Evolutionary conservation across 306 rosid genomes (phyloP).

Genomic region (Citrullus amarus): DNA sequence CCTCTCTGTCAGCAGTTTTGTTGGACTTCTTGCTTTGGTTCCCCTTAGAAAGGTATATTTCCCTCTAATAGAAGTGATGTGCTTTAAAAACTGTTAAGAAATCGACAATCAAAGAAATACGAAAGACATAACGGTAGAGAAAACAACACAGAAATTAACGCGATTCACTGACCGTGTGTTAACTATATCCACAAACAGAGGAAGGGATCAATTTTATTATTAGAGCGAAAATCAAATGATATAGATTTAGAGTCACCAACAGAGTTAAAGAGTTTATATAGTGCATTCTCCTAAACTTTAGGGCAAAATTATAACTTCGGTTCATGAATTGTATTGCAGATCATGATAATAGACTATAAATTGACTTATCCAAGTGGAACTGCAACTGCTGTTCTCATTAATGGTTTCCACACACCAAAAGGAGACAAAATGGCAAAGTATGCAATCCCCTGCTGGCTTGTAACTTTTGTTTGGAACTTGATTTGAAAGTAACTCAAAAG

Average conservation of each 20-base stretch:
- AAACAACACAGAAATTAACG: too few species aligned
- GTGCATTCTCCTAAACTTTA: too few species aligned
- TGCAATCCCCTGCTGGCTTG: neutral
- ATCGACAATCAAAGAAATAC: too few species aligned
- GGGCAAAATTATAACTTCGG: too few species aligned
- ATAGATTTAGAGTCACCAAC: too few species aligned
- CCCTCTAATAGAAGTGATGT: neutral
- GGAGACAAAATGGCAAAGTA: conserved; percentile 87
- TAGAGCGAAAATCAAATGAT: too few species aligned
- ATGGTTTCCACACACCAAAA: conserved; percentile 90
- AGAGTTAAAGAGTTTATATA: too few species aligned
- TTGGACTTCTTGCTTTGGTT: conserved; percentile 82
- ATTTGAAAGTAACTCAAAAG: conserved; percentile 15
- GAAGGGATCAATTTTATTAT: too few species aligned
- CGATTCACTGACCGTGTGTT: too few species aligned
- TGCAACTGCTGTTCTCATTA: conserved; percentile 96
- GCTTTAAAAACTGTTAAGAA: too few species aligned
- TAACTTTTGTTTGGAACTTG: neutral
- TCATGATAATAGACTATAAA: conserved; percentile 90
- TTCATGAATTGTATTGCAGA: conserved; percentile 36
- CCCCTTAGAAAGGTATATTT: conserved; percentile 83
- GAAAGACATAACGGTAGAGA: too few species aligned
- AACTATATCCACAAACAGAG: too few species aligned
- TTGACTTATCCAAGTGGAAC: conserved; percentile 95
- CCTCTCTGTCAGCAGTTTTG: conserved; percentile 85